Evolutionary conservation across 768 basidiomycete genomes (phyloP), one percentile per base, ranked within the genome.

Genomic region (Lentinula detonsa): DNA sequence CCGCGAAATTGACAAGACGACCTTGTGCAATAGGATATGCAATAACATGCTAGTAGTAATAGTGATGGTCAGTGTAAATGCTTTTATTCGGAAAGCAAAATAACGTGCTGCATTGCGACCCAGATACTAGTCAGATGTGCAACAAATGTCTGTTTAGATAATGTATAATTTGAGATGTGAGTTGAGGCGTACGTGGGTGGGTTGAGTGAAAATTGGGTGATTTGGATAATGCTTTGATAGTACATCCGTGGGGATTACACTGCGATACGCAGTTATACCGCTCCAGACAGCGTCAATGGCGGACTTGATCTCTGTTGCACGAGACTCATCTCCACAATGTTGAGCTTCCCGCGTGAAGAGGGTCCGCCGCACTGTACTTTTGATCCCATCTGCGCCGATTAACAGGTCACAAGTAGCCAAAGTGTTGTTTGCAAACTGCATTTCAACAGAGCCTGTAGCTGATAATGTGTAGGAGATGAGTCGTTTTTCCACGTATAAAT

Each of bases 361-460:
- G 9, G 62, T 63, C 39, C 51, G 63, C 45, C 75, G 71, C 3
- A 69, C 66, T 28, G 65, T 67, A 1, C 78, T 80, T 23, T 67
- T 74, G 57, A 81, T 68, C 2, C 79, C 80, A 60, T 81, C 80
- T 5, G 74, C 70, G 1, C 76, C 78, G 5, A 81, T 63, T 37
- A 81, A 67, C 15, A 81, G 54, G 55, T 81, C 78, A 35, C 76
- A 76, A 0, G 61, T 62, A 3, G 69, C 68, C 1, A 62, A 67
- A 16, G 69, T 69, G 2, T 73, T 76, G n/a, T 80, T 74, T 0
- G 66, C 56, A 57, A 81, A 81, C 10, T 66, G 59, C 5, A 81
- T 56, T 1, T 50, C 60, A 10, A 76, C 71, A 21, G 66, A 65
- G 4, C 68, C 65, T 0, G 59, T 65, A 5, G 8, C 21, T 6